Percentiles rank a stretch among this genome's conserved stretches.
Evolutionary conservation across 106 monocot species (phyloP).

Genomic region (Dioscorea zingiberensis): DNA sequence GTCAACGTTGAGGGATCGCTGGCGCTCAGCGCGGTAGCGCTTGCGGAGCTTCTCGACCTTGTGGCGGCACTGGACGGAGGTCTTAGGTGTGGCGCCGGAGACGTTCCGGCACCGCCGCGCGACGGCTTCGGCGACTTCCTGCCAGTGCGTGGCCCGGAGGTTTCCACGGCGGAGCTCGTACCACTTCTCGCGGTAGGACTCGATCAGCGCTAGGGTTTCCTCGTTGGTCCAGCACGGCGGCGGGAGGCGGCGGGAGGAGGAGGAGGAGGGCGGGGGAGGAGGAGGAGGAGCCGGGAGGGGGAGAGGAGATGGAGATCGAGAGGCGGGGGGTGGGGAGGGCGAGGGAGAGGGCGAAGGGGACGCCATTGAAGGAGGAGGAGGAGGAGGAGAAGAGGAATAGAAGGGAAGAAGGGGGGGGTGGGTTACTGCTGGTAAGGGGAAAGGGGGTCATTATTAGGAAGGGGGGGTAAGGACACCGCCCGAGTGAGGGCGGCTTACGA

Average conservation of each 20-base stretch:
- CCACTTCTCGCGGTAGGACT: slow-evolving; percentile 85
- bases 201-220: slow-evolving; percentile 87
- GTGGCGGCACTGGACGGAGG: slow-evolving; percentile 98
- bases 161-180: slow-evolving; percentile 66
- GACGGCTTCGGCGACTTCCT: slow-evolving; percentile 73
- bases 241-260: slow-evolving; percentile 9
- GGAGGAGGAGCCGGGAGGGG: no score
- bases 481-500: no score
- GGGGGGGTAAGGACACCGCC: no score
- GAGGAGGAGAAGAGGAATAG: slow-evolving; percentile 5
- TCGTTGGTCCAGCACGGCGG: slow-evolving; percentile 90
- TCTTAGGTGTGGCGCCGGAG: slow-evolving; percentile 47
- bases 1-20: slow-evolving; percentile 25
- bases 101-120: slow-evolving; percentile 24
- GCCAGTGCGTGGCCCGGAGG: slow-evolving; percentile 81
- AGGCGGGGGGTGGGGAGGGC: no score
- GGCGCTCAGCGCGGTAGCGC: slow-evolving; percentile 73
- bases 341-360: background rate
- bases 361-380: background rate
- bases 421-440: no score
- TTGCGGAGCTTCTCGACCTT: slow-evolving; percentile 99
- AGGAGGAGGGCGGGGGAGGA: no score
- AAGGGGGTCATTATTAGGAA: no score
- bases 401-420: background rate
- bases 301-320: no score